Conservation (phyloP, 768 basidiomycete species). For the Lentinula aciculospora region DNA sequence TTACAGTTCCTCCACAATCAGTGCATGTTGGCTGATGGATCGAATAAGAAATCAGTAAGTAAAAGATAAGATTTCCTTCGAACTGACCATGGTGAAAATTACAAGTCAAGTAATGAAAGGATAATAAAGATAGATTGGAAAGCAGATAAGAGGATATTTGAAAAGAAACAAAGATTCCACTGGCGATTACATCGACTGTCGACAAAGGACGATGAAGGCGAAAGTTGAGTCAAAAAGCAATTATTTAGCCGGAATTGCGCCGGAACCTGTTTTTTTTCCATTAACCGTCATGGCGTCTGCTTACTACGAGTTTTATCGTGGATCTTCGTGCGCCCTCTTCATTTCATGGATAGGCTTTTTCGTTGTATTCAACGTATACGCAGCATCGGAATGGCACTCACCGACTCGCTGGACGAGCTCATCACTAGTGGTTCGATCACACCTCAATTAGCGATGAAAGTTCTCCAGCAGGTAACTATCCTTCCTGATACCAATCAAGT, state of each 20-base stretch:
- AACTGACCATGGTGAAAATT: neutral
- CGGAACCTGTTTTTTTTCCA: neutral
- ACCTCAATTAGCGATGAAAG: constrained; percentile 97
- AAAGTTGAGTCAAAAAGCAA: too few species aligned
- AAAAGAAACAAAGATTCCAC: neutral
- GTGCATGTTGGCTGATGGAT: constrained; percentile 53
- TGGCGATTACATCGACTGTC: neutral
- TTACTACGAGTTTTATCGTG: constrained; percentile 91
- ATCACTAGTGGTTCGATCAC: constrained; percentile 96
- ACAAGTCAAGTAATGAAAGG: neutral
- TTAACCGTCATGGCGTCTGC: constrained; percentile 1
- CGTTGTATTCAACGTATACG: neutral
- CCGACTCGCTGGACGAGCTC: constrained; percentile 97
- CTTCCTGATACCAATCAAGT: neutral
- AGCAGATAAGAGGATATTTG: neutral
- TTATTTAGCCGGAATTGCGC: neutral
- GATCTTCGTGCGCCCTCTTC: constrained; percentile 69
- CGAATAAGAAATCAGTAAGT: neutral
- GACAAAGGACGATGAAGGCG: neutral
- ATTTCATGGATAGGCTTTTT: neutral
- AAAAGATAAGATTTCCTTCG: neutral
- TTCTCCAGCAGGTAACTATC: constrained; percentile 80
- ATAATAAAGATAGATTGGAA: neutral
- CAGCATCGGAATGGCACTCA: constrained; percentile 96
- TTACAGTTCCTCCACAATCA: constrained; percentile 78